A percentile compares a stretch with the other conserved stretches of the same genome.
These are phyloP conservation scores for Crucihimalaya himalaica DNA, from an alignment of 345 rosid genomes.

Conservation along the genomic window DNA sequence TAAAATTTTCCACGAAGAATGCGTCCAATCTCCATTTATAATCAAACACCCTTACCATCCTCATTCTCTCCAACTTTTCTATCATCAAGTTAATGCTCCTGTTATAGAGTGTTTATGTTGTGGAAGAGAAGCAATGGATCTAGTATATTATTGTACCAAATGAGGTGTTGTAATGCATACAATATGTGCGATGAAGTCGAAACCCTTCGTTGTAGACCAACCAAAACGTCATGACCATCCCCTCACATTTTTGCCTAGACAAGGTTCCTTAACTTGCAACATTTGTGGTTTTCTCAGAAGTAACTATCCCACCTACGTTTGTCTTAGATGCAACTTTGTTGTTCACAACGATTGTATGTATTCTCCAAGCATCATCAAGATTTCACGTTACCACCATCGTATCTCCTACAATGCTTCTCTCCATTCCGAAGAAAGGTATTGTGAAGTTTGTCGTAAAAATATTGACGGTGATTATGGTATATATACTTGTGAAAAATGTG, in stretches of 20 bases:
- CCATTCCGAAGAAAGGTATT: background rate
- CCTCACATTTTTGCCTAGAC: background rate
- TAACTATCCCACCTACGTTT: background rate
- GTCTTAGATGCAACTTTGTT: background rate
- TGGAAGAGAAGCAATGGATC: background rate
- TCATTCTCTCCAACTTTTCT: background rate
- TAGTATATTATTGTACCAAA: slow-evolving; percentile 1
- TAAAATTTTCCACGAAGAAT: background rate
- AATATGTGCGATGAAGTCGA: background rate
- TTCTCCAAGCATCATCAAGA: slow-evolving; percentile 2
- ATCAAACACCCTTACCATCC: slow-evolving; percentile 12
- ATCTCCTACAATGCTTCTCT: background rate
- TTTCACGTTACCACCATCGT: too few species aligned
- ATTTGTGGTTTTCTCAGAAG: slow-evolving; percentile 6
- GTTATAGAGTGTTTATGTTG: background rate
- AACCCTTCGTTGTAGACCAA: background rate
- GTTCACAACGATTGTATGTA: background rate
- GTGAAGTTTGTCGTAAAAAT: slow-evolving; percentile 5
- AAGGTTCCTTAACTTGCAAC: background rate
- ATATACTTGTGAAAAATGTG: slow-evolving; percentile 2
- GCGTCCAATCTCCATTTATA: slow-evolving; percentile 2
- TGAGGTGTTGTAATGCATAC: background rate
- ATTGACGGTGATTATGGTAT: background rate
- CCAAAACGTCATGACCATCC: slow-evolving; percentile 1
- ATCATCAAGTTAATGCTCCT: background rate